phyloP scores from a whole-genome alignment of 306 rosid species.

The Pyrus bretschneideri region DNA sequence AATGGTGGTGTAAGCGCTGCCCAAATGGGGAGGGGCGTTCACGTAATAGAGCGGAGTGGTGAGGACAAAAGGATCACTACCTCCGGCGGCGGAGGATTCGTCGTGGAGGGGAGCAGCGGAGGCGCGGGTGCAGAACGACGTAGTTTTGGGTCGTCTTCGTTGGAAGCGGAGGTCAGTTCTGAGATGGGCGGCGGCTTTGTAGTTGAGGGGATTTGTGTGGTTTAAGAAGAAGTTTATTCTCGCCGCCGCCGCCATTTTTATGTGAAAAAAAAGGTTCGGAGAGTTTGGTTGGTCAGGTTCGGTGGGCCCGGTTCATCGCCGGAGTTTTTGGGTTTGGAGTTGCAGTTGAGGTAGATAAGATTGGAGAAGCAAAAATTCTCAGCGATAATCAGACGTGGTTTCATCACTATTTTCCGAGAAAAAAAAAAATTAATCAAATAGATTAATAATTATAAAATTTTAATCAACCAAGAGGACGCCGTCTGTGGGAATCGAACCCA shows the following conservation, averaged over 20 bases:
- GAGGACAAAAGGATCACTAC: slow-evolving; percentile 52
- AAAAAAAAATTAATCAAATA: too few relatives aligned
- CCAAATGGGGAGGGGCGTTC: slow-evolving; percentile 98
- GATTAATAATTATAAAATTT: too few relatives aligned
- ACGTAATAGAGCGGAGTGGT: slow-evolving; percentile 97
- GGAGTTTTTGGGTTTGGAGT: neutral
- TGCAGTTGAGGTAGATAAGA: neutral
- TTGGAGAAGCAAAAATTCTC: neutral
- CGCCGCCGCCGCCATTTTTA: slow-evolving; percentile 39
- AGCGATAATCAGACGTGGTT: neutral
- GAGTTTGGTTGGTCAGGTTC: neutral
- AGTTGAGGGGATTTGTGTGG: slow-evolving; percentile 41
- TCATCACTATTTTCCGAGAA: neutral
- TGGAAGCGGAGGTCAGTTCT: slow-evolving; percentile 36
- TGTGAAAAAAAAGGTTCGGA: neutral
- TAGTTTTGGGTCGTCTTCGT: neutral
- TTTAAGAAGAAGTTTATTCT: slow-evolving; percentile 54
- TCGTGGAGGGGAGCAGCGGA: neutral
- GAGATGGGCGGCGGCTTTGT: slow-evolving; percentile 25
- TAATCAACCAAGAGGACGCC: neutral
- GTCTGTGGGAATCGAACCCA: slow-evolving; percentile 31
- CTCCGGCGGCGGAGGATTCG: neutral
- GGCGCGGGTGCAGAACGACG: slow-evolving; percentile 34
- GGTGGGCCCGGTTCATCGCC: neutral
- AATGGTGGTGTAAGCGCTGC: slow-evolving; percentile 95